Base-by-base conservation (phyloP, 108 stramenopile genomes). In the Asterionellopsis glacialis region DNA sequence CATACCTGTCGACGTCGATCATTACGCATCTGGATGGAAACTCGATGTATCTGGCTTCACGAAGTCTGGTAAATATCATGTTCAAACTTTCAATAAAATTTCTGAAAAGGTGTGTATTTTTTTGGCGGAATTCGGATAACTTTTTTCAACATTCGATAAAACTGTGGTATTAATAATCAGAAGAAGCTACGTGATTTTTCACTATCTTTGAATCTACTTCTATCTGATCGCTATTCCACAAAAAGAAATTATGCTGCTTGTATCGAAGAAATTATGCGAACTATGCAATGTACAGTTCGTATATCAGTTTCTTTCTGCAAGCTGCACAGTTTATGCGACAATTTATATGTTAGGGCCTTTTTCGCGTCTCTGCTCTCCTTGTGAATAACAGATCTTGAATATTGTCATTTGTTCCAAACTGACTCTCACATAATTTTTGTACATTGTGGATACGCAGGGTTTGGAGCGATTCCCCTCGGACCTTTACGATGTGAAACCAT, bases 1-100 rank as follows among this genome's bases (percentile, higher is more conserved):
- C 39, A 57, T 19, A 5, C 43, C 66, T 42, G 45, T 77, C 14
- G 71, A 75, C 25, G 65, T 68, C 26, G 74, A 74, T 16, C 78
- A 79, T 52, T 69, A 64, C 55, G 22, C 54, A 21, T 63, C 63
- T 21, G 72, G 72, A 19, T 79, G 78, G 78, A 50, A 63, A 28
- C 65, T 61, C 16, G 78, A 70, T 33, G 55, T 69, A 27, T 45
- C 26, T 16, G 70, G 68, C 9, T 73, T 59, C 56, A 78, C 56
- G 12, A 73, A 74, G 53, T 73, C 76, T 0, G 93, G 89, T 28
- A 87, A 86, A 70, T 93, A 83, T 69, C 82, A 88, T 71, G 88
- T 93, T 87, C 80, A 90, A 57, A 92, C 90, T 23, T 92, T 87
- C 77, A 96, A 96, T 75, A 90, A 90, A 69, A 93, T 96, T 74